phyloP scores from a whole-genome alignment of 345 rosid species.

The Lenwebbia sp. region DNA sequence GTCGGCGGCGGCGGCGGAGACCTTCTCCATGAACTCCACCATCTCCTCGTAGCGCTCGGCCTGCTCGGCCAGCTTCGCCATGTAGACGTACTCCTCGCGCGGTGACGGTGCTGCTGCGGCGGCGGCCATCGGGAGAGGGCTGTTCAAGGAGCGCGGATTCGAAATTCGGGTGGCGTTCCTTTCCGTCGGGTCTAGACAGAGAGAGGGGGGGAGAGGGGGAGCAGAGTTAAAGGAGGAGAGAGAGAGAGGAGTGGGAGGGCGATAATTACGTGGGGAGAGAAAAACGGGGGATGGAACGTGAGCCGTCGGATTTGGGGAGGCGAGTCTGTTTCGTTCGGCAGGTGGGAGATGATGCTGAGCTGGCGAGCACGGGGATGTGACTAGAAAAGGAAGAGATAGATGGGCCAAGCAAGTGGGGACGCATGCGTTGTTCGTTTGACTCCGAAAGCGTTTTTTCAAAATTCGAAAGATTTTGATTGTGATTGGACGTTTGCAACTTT shows the following conservation, averaged over 20 bases:
- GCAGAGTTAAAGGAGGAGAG: neutral
- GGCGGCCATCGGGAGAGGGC: slow-evolving; percentile 1
- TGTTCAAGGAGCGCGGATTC: neutral
- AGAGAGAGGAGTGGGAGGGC: neutral
- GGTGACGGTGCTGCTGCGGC: slow-evolving; percentile 20
- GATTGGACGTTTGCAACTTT: too few species aligned
- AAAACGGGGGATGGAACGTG: slow-evolving; percentile 8
- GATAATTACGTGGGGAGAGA: neutral
- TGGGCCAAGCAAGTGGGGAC: neutral
- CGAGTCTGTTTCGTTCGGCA: neutral
- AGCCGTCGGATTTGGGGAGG: slow-evolving; percentile 39
- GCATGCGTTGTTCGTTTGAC: neutral
- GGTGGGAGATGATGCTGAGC: neutral
- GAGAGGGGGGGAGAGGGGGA: neutral
- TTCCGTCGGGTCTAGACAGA: neutral
- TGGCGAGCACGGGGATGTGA: neutral
- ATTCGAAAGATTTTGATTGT: too few species aligned
- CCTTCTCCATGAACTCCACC: slow-evolving; percentile 77
- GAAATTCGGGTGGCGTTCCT: neutral
- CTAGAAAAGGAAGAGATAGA: too few species aligned
- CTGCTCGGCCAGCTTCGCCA: slow-evolving; percentile 19
- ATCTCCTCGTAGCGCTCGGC: slow-evolving; percentile 48
- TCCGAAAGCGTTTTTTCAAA: too few species aligned
- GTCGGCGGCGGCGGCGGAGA: slow-evolving; percentile 45
- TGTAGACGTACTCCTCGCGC: slow-evolving; percentile 69